Conservation (phyloP, 192 early-diverging fungal genomes). For the Coemansia sp. region DNA sequence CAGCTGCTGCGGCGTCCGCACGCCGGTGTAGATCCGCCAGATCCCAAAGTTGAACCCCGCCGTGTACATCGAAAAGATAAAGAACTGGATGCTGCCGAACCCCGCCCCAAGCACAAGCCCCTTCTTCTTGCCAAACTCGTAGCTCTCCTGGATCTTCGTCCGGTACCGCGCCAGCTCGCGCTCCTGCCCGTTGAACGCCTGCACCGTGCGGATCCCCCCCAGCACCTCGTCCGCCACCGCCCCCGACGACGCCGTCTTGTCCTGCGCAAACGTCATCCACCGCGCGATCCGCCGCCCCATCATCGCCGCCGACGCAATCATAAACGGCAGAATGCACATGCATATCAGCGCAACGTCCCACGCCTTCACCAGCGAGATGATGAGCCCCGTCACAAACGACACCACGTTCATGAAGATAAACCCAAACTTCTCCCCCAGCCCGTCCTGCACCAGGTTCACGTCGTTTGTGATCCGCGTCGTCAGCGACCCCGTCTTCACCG, state of each 20-base stretch:
- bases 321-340: conserved; percentile 67
- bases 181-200: conserved; percentile 75
- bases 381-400: conserved; percentile 72
- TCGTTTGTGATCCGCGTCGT: conserved; percentile 83
- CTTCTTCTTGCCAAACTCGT: conserved; percentile 59
- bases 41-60: conserved; percentile 78
- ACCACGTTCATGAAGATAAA: conserved; percentile 59
- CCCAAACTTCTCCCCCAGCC: conserved; percentile 79
- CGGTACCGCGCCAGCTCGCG: conserved; percentile 64
- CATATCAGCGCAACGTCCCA: conserved; percentile 83
- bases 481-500: conserved; percentile 68
- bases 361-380: conserved; percentile 73
- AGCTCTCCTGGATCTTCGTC: conserved; percentile 60
- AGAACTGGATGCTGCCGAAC: conserved; percentile 65
- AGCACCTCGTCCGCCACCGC: conserved; percentile 82
- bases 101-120: conserved; percentile 58
- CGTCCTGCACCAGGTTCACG: conserved; percentile 81
- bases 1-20: conserved; percentile 53
- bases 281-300: conserved; percentile 52
- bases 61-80: conserved; percentile 72
- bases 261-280: conserved; percentile 47
- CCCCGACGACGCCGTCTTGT: conserved; percentile 76
- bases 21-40: conserved; percentile 46
- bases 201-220: conserved; percentile 75
- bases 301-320: conserved; percentile 52